These are phyloP conservation scores for Yamadazyma aaseri DNA, from an alignment of 1,139 yeast species.

Conservation along the genomic window DNA sequence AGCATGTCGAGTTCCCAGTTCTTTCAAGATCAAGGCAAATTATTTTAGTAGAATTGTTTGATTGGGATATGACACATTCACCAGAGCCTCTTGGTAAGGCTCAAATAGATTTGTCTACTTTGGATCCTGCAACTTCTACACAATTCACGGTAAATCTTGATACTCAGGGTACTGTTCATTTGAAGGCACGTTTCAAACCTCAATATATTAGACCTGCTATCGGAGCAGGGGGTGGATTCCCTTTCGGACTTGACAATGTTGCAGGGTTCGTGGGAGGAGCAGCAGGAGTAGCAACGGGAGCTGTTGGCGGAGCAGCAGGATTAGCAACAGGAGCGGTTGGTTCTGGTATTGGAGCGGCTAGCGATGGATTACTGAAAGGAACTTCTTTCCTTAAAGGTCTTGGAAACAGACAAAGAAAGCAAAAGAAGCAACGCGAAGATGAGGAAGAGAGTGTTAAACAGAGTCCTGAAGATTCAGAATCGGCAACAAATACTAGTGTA, in stretches of 20 bases:
- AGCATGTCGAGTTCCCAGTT: slow-evolving; percentile 54
- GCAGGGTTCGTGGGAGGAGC: slow-evolving; percentile 45
- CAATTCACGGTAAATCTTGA: slow-evolving; percentile 49
- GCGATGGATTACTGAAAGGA: slow-evolving; percentile 49
- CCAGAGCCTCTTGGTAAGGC: slow-evolving; percentile 60
- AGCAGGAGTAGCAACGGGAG: slow-evolving; percentile 39
- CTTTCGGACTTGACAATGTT: slow-evolving; percentile 38
- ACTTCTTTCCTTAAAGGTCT: slow-evolving; percentile 39
- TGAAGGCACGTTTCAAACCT: slow-evolving; percentile 59
- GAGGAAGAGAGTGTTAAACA: slow-evolving; percentile 4
- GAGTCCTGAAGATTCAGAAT: slow-evolving; percentile 7
- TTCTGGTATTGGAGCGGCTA: slow-evolving; percentile 26
- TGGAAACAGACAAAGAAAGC: slow-evolving; percentile 25
- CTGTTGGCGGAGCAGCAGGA: slow-evolving; percentile 23
- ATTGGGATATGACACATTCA: slow-evolving; percentile 77
- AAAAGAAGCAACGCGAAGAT: slow-evolving; percentile 12
- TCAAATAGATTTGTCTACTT: slow-evolving; percentile 45
- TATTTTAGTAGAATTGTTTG: slow-evolving; percentile 52
- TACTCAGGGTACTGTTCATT: slow-evolving; percentile 59
- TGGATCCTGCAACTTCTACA: slow-evolving; percentile 46
- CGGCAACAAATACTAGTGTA: slow-evolving; percentile 5
- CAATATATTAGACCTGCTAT: slow-evolving; percentile 64
- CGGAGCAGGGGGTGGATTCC: slow-evolving; percentile 39
- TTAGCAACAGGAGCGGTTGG: slow-evolving; percentile 34
- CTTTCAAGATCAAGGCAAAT: slow-evolving; percentile 59